Conservation (phyloP, 202 grass and related monocot genomes). For the Panicum hallii region DNA sequence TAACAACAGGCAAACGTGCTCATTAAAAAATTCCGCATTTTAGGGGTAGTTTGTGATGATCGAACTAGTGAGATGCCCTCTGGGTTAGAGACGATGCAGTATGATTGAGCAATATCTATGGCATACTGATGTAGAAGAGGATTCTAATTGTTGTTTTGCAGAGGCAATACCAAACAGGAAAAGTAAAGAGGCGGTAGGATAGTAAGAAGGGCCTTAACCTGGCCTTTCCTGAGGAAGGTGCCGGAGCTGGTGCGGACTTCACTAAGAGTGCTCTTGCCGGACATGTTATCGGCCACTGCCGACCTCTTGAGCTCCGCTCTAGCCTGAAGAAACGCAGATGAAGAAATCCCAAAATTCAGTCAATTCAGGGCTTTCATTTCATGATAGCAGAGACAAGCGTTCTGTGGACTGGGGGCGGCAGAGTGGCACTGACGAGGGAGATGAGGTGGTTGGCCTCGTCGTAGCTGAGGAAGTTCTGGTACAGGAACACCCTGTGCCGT, state of each 20-base stretch:
- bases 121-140: not conserved
- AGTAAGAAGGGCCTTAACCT: constrained; percentile 53
- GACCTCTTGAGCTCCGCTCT: constrained; percentile 89
- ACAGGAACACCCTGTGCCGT: constrained; percentile 68
- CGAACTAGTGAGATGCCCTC: not conserved
- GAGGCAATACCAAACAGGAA: not conserved
- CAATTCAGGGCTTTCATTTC: not conserved
- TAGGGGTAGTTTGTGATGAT: not conserved
- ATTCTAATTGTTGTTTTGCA: not conserved
- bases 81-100: not conserved
- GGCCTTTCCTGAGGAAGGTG: constrained; percentile 75
- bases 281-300: constrained; percentile 80
- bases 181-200: not conserved
- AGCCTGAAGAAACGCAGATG: constrained; percentile 50
- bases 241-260: constrained; percentile 83
- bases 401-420: not conserved
- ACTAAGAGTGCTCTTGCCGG: constrained; percentile 79
- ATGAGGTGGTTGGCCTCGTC: constrained; percentile 93
- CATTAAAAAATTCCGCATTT: not conserved
- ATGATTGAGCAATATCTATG: not conserved
- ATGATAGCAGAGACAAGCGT: not conserved
- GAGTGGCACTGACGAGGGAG: constrained; percentile 62
- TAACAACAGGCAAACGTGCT: not conserved
- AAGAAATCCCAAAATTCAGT: constrained; percentile 20
- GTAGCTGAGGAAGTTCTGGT: constrained; percentile 80